A percentile compares a stretch with the other conserved stretches of the same genome.
phyloP scores from a whole-genome alignment of 139 green algal species.

The Closterium sp. region DNA sequence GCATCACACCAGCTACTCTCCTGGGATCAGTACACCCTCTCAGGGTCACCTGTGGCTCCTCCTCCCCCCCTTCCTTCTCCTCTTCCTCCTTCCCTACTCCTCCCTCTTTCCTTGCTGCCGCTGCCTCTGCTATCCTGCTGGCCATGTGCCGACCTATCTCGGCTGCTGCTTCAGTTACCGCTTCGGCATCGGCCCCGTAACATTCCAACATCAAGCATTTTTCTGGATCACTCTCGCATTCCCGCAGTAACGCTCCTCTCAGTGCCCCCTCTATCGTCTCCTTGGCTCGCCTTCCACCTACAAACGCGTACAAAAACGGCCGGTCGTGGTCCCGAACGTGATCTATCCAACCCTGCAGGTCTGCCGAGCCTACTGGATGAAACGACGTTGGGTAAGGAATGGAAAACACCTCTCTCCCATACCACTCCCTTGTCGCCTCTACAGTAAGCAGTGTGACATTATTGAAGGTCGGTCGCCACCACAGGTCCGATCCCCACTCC shows the following conservation, averaged over 20 bases:
- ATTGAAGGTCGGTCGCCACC: not conserved
- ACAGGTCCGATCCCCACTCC: not conserved
- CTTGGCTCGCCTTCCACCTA: not conserved
- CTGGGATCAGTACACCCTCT: not conserved
- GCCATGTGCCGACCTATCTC: not conserved
- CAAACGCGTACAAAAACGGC: not conserved
- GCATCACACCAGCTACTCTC: not conserved
- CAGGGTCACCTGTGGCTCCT: not conserved
- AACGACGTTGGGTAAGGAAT: conserved; percentile 2
- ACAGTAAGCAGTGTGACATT: not conserved
- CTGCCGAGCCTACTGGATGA: not conserved
- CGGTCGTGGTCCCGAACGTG: not conserved
- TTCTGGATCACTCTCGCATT: not conserved
- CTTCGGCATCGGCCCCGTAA: not conserved
- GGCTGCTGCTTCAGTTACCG: not conserved
- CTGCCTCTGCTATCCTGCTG: not conserved
- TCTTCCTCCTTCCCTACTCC: no score
- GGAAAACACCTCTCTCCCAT: not conserved
- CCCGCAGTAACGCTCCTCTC: not conserved
- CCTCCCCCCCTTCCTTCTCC: not conserved
- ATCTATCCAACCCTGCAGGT: not conserved
- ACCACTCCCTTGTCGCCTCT: not conserved
- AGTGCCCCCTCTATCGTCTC: not conserved
- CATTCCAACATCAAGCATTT: not conserved
- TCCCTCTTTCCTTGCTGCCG: no score